Evolutionary conservation across 495 filamentous ascomycete genomes (phyloP).

Genomic region (Xylaria scruposa): DNA sequence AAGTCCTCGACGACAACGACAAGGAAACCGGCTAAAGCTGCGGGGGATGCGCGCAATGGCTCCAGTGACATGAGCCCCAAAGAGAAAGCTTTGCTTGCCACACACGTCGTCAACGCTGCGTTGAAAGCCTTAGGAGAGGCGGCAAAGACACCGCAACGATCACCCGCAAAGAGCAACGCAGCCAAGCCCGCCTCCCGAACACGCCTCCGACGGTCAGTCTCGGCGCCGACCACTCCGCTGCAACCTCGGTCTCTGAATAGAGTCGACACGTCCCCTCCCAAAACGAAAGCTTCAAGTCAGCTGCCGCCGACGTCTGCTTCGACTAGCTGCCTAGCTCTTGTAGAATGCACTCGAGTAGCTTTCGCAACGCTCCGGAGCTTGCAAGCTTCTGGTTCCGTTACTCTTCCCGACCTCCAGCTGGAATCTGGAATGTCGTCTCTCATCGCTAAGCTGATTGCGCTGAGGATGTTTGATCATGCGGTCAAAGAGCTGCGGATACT

Average conservation of each 20-base stretch:
- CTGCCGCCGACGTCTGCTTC: conserved; percentile 24
- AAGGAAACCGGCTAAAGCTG: conserved; percentile 34
- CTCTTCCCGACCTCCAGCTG: conserved; percentile 70
- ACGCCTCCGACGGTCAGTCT: conserved; percentile 52
- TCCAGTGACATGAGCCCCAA: conserved; percentile 56
- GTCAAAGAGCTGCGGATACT: conserved; percentile 74
- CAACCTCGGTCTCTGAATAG: conserved; percentile 62
- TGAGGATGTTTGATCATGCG: conserved; percentile 78
- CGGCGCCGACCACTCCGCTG: conserved; percentile 56
- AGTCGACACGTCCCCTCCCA: conserved; percentile 52
- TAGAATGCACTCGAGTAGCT: conserved; percentile 78
- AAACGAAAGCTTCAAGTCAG: conserved; percentile 24
- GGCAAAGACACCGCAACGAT: conserved; percentile 57
- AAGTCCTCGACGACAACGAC: conserved; percentile 31
- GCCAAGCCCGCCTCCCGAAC: conserved; percentile 47
- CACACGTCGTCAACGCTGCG: conserved; percentile 79
- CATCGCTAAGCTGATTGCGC: conserved; percentile 70
- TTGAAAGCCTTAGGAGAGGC: conserved; percentile 78
- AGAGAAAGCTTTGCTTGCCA: conserved; percentile 75
- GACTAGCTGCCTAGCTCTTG: conserved; percentile 54
- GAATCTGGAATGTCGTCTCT: conserved; percentile 85
- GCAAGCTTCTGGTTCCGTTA: conserved; percentile 55
- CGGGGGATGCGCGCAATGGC: conserved; percentile 36
- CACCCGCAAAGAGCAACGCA: conserved; percentile 39
- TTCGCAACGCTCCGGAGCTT: conserved; percentile 72